Evolutionary conservation across 2,329 filamentous ascomycete genomes (phyloP).

Genomic region (Zalaria sp.): DNA sequence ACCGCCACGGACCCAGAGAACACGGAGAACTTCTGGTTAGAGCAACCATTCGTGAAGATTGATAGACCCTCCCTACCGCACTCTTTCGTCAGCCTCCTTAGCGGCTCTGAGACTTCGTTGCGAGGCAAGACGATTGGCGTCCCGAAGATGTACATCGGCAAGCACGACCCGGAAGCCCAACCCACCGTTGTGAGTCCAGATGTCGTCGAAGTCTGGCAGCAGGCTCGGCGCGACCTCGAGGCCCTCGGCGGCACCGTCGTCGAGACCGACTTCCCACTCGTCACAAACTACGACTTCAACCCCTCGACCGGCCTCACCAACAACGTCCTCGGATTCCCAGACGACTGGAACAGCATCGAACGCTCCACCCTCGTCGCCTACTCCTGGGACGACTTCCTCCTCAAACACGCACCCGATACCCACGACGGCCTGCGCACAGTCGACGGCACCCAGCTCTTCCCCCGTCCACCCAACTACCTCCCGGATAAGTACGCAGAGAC

Average conservation of each 20-base stretch:
- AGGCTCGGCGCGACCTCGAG: slow-evolving; percentile 23
- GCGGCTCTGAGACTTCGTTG: slow-evolving; percentile 16
- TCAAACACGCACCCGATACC: slow-evolving; percentile 24
- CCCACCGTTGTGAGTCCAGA: slow-evolving; percentile 21
- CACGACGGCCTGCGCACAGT: slow-evolving; percentile 25
- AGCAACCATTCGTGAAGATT: slow-evolving; percentile 32
- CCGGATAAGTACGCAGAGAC: slow-evolving; percentile 25
- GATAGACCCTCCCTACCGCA: slow-evolving; percentile 20
- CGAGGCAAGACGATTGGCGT: slow-evolving; percentile 33
- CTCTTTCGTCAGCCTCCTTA: slow-evolving; percentile 20
- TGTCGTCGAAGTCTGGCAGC: slow-evolving; percentile 23
- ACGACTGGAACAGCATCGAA: slow-evolving; percentile 33
- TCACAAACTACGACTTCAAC: slow-evolving; percentile 32
- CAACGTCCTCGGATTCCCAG: slow-evolving; percentile 27
- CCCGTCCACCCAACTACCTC: slow-evolving; percentile 20
- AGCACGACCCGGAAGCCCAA: slow-evolving; percentile 17
- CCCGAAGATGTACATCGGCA: slow-evolving; percentile 37
- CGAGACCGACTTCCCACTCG: slow-evolving; percentile 31
- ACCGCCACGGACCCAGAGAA: slow-evolving; percentile 26
- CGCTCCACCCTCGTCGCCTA: slow-evolving; percentile 35
- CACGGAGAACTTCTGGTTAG: slow-evolving; percentile 40
- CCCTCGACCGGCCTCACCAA: slow-evolving; percentile 20
- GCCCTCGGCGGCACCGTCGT: slow-evolving; percentile 27
- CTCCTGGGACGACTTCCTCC: slow-evolving; percentile 39
- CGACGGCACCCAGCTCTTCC: slow-evolving; percentile 24